Conservation (phyloP, 495 filamentous ascomycete genomes). For the Coniosporium apollinis region DNA sequence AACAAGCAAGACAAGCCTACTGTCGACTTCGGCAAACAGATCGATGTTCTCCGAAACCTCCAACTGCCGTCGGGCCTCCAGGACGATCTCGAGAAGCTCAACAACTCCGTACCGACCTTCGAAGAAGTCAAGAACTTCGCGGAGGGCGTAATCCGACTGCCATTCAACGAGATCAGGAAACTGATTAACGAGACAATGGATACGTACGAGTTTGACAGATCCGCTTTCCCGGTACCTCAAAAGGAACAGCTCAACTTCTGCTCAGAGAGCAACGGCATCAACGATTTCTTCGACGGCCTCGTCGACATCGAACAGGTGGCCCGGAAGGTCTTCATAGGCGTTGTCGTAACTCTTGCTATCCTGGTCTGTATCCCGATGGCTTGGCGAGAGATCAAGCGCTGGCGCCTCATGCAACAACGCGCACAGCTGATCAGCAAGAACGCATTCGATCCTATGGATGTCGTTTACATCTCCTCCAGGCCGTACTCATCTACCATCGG, state of each 20-base stretch:
- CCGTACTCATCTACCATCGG: slow-evolving; percentile 56
- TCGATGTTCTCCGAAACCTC: slow-evolving; percentile 50
- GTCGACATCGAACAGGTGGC: slow-evolving; percentile 41
- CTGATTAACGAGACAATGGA: slow-evolving; percentile 48
- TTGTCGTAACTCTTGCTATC: slow-evolving; percentile 51
- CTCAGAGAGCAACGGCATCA: slow-evolving; percentile 65
- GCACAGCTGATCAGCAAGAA: slow-evolving; percentile 47
- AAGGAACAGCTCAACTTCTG: slow-evolving; percentile 80
- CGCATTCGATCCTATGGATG: slow-evolving; percentile 65
- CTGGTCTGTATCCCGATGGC: slow-evolving; percentile 61
- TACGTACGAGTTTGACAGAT: slow-evolving; percentile 58
- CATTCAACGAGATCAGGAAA: slow-evolving; percentile 60
- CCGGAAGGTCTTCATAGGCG: slow-evolving; percentile 54
- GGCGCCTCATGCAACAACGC: slow-evolving; percentile 52
- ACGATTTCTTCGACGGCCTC: slow-evolving; percentile 67
- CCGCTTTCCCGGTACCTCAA: slow-evolving; percentile 58
- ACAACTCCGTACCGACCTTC: slow-evolving; percentile 66
- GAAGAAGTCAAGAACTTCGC: slow-evolving; percentile 64
- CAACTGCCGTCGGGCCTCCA: slow-evolving; percentile 49
- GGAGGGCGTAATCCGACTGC: slow-evolving; percentile 48
- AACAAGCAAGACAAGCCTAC: slow-evolving; percentile 25
- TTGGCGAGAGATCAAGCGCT: slow-evolving; percentile 63
- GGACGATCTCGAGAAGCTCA: slow-evolving; percentile 46
- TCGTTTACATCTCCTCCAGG: slow-evolving; percentile 71
- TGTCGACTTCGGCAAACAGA: slow-evolving; percentile 40